Percentiles rank a stretch among this genome's conserved stretches.
These are phyloP conservation scores for Diaporthe vexans DNA, from an alignment of 2,329 filamentous ascomycete species.

Conservation along the genomic window DNA sequence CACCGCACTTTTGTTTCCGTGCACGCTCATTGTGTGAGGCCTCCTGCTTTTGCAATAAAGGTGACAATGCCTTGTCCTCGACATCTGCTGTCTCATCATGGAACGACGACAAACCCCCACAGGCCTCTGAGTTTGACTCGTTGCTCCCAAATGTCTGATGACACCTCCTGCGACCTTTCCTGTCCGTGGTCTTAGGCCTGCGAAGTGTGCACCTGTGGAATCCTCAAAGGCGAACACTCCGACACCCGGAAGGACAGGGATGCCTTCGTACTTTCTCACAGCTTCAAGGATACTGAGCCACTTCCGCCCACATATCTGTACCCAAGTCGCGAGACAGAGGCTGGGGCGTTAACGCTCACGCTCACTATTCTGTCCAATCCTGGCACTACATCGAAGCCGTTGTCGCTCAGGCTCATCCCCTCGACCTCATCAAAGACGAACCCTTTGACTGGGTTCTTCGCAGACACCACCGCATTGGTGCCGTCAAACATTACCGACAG, in stretches of 20 bases:
- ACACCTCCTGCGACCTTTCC: too few species aligned
- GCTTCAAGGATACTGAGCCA: neutral
- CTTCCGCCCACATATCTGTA: conserved; percentile 6
- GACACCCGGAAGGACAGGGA: neutral
- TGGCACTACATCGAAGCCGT: conserved; percentile 71
- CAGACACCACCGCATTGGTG: conserved; percentile 49
- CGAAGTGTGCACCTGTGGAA: too few species aligned
- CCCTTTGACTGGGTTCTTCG: conserved; percentile 67
- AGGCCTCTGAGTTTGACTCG: neutral
- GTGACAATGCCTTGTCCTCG: neutral
- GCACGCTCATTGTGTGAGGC: too few species aligned
- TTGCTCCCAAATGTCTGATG: too few species aligned
- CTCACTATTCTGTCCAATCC: conserved; percentile 48
- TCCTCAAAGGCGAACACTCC: too few species aligned
- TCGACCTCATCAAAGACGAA: conserved; percentile 66
- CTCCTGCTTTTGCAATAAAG: neutral
- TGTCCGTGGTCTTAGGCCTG: too few species aligned
- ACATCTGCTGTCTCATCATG: too few species aligned
- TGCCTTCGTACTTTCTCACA: neutral
- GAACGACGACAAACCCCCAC: too few species aligned
- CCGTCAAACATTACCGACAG: conserved; percentile 47
- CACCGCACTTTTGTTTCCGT: too few species aligned
- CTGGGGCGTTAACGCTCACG: conserved; percentile 6
- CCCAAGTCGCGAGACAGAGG: neutral
- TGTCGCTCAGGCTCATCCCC: conserved; percentile 65